Percentiles rank a stretch among this genome's conserved stretches.
Evolutionary conservation across 2,329 filamentous ascomycete genomes (phyloP).

Genomic region (Neurospora crassa): DNA sequence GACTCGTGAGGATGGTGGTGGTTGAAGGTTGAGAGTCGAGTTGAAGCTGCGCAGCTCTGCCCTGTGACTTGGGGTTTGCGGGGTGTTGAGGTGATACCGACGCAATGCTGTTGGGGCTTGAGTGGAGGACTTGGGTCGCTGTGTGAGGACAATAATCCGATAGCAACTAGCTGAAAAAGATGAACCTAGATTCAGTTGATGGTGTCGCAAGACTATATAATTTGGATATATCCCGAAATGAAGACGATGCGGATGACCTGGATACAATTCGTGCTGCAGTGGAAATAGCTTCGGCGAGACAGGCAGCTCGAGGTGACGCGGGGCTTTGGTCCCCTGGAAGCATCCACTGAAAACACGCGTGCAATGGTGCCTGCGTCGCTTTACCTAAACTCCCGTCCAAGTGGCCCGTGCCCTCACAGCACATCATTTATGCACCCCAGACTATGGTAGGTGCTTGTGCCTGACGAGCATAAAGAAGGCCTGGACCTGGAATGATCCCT

Average conservation of each 20-base stretch:
- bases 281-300: background rate
- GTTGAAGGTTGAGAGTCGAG: background rate
- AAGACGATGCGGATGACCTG: too few relatives aligned
- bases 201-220: background rate
- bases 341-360: conserved; percentile 6
- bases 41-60: background rate
- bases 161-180: too few relatives aligned
- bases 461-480: background rate
- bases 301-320: conserved; percentile 20
- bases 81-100: background rate
- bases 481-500: background rate
- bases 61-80: background rate
- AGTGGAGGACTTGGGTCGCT: background rate
- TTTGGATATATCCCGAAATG: too few relatives aligned
- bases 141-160: background rate
- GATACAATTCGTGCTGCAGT: background rate
- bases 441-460: background rate
- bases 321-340: conserved; percentile 12
- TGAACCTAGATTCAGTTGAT: too few relatives aligned
- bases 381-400: background rate
- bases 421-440: background rate
- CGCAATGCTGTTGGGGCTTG: background rate
- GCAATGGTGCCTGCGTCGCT: background rate
- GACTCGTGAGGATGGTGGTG: background rate
- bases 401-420: conserved; percentile 10